A percentile compares a stretch with the other conserved stretches of the same genome.
These are phyloP conservation scores for Nitzschia inconspicua DNA, from an alignment of 108 stramenopile genomes.

Conservation along the genomic window DNA sequence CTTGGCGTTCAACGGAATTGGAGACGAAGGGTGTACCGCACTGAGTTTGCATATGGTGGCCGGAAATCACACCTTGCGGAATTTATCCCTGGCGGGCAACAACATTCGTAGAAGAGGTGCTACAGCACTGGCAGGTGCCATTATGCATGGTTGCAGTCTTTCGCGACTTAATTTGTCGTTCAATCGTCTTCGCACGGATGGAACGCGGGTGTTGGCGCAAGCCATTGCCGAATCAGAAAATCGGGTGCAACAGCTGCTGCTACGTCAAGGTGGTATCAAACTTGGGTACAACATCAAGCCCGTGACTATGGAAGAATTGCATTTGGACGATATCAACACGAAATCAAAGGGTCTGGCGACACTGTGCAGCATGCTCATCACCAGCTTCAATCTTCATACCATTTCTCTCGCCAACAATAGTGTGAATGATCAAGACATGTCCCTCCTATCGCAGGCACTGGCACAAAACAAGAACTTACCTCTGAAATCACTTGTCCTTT, in stretches of 20 bases:
- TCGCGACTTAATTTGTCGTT: constrained; percentile 64
- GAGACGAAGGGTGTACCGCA: constrained; percentile 67
- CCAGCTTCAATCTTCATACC: constrained; percentile 52
- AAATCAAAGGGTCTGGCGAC: constrained; percentile 48
- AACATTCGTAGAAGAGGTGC: constrained; percentile 55
- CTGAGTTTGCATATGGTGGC: constrained; percentile 53
- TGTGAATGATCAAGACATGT: constrained; percentile 61
- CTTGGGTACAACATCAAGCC: constrained; percentile 14
- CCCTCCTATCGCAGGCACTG: constrained; percentile 67
- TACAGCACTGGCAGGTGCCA: constrained; percentile 57
- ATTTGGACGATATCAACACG: constrained; percentile 52
- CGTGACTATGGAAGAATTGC: constrained; percentile 48
- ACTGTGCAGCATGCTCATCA: constrained; percentile 65
- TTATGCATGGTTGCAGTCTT: constrained; percentile 63
- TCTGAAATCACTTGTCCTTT: constrained; percentile 49
- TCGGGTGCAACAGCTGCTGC: constrained; percentile 18
- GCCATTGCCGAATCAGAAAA: constrained; percentile 66
- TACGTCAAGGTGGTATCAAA: constrained; percentile 17
- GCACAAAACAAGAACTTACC: constrained; percentile 70
- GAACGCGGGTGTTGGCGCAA: constrained; percentile 58
- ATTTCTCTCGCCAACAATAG: constrained; percentile 62
- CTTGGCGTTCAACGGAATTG: constrained; percentile 75
- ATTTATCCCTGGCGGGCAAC: constrained; percentile 72
- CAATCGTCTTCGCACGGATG: constrained; percentile 55
- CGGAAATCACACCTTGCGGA: constrained; percentile 54